Percentiles rank a stretch among this genome's conserved stretches.
Conservation (phyloP, 2,329 filamentous ascomycete genomes). For the Calonectria crousiana region DNA sequence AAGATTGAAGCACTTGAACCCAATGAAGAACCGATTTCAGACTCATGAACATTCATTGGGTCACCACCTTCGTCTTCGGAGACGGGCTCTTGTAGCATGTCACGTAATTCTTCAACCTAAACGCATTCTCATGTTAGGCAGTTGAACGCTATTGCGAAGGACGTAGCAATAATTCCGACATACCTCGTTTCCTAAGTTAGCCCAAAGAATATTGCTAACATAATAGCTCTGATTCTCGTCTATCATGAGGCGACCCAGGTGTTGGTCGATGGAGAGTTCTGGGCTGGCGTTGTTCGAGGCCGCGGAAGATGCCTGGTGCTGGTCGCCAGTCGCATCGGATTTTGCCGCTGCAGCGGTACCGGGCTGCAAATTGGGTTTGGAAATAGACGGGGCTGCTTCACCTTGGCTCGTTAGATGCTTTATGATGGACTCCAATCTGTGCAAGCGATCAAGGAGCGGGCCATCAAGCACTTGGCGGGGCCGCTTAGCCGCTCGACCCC, state of each 20-base stretch:
- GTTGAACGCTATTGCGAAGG: background rate
- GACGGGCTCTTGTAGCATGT: background rate
- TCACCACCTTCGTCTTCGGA: background rate
- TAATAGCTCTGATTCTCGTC: background rate
- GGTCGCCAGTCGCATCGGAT: background rate
- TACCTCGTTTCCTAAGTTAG: background rate
- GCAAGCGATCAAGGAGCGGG: background rate
- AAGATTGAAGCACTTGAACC: background rate
- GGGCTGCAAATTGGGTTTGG: background rate
- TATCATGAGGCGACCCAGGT: background rate
- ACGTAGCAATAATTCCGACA: background rate
- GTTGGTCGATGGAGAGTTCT: background rate
- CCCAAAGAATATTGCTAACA: background rate
- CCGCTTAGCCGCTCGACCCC: background rate
- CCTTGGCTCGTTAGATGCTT: background rate
- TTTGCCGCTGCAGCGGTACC: too few relatives aligned
- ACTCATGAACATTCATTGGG: background rate
- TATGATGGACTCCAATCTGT: background rate
- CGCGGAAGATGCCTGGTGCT: too few relatives aligned
- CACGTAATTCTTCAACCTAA: background rate
- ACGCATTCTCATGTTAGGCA: background rate
- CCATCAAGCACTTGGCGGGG: background rate
- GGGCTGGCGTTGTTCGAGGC: background rate
- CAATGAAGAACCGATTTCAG: background rate
- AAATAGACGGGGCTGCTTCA: background rate